Evolutionary conservation across 345 rosid genomes (phyloP).

Genomic region (Viola odorata): DNA sequence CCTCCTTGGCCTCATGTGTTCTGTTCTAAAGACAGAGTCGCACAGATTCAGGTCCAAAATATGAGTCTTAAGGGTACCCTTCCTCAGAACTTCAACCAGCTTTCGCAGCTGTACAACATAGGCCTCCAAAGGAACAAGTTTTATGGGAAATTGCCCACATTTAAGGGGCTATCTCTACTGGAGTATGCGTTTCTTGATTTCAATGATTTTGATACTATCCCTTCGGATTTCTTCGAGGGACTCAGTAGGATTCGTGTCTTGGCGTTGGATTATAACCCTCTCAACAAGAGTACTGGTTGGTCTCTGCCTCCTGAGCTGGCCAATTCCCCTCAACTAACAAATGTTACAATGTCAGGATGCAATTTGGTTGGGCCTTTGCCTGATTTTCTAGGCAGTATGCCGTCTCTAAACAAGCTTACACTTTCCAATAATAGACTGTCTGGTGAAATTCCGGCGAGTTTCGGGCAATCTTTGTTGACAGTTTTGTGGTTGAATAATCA

Average conservation of each 20-base stretch:
- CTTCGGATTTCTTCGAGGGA: constrained; percentile 44
- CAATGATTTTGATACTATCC: constrained; percentile 39
- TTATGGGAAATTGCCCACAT: constrained; percentile 35
- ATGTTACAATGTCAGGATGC: constrained; percentile 32
- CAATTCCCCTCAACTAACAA: constrained; percentile 31
- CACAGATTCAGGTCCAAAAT: constrained; percentile 45
- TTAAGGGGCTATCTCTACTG: constrained; percentile 41
- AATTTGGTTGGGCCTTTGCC: constrained; percentile 43
- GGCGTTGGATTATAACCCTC: constrained; percentile 44
- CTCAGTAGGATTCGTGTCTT: constrained; percentile 30
- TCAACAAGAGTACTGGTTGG: constrained; percentile 42
- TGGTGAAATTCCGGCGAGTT: constrained; percentile 38
- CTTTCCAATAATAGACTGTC: constrained; percentile 39
- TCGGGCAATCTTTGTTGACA: constrained; percentile 34
- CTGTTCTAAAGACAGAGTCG: constrained; percentile 37
- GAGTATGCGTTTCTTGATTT: constrained; percentile 35
- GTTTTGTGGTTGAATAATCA: constrained; percentile 46
- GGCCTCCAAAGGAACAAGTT: constrained; percentile 47
- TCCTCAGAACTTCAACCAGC: constrained; percentile 41
- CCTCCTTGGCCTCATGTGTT: constrained; percentile 47
- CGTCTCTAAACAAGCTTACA: constrained; percentile 26
- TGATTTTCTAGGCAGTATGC: constrained; percentile 33
- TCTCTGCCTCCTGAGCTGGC: constrained; percentile 31
- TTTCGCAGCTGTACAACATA: constrained; percentile 34
- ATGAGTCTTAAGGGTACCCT: constrained; percentile 38